These are phyloP conservation scores for Boeremia exigua DNA, from an alignment of 2,329 filamentous ascomycete species.

Conservation along the genomic window DNA sequence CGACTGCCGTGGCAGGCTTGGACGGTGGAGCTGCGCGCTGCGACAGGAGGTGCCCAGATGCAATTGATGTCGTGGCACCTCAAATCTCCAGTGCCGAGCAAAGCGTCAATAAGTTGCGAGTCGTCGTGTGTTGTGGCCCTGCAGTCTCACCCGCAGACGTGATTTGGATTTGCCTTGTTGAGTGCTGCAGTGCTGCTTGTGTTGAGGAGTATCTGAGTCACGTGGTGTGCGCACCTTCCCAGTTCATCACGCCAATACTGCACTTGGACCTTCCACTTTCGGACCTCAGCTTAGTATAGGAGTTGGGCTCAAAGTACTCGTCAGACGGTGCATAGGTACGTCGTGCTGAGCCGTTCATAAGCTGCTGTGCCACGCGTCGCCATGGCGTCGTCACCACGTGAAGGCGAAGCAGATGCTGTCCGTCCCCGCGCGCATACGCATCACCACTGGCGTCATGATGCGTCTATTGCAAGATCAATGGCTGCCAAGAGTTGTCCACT, in stretches of 20 bases:
- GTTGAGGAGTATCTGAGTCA: conserved; percentile 1
- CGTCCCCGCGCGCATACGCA: conserved; percentile 5
- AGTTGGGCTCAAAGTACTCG: background rate
- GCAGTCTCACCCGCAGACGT: background rate
- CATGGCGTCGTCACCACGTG: conserved; percentile 5
- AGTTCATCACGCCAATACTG: background rate
- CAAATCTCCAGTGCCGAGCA: conserved; percentile 10
- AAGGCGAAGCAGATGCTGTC: conserved; percentile 11
- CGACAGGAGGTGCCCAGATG: conserved; percentile 1
- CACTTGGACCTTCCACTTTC: background rate
- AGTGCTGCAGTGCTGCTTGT: conserved; percentile 5
- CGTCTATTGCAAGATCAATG: background rate
- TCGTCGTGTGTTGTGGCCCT: conserved; percentile 7
- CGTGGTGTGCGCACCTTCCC: background rate
- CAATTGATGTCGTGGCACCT: conserved; percentile 18
- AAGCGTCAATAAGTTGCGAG: conserved; percentile 1
- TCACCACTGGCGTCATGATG: background rate
- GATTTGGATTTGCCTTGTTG: conserved; percentile 5
- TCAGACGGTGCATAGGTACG: background rate
- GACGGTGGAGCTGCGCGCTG: conserved; percentile 16
- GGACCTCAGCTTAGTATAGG: background rate
- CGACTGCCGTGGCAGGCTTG: conserved; percentile 18
- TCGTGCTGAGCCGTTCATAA: background rate
- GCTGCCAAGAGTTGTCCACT: background rate
- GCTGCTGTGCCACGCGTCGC: conserved; percentile 12